Base-by-base conservation (phyloP, 805 yeast species). In the Torulaspora microellipsoides region DNA sequence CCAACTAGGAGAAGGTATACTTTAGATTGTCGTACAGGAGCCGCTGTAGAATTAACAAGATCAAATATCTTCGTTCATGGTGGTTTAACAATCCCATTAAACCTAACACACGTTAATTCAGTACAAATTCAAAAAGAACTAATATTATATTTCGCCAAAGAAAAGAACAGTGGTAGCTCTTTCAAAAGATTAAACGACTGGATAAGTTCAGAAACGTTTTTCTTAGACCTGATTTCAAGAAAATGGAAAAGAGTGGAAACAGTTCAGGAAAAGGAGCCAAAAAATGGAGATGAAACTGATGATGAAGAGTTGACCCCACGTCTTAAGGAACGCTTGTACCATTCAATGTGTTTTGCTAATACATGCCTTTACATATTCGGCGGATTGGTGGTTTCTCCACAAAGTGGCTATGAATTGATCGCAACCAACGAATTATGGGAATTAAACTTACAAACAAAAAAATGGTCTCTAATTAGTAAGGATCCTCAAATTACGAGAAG, bases 341-440 rank as follows among this genome's bases (percentile, higher is more conserved):
- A 82, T 52, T 73, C 85, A 3, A 62, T 83, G 43, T 64, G 75
- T 13, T 74, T 73, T 34, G 62, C 70, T 42, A 75, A 73, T 29
- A 72, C 76, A 36, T 69, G 72, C 34, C 46, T 83, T 2, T 84
- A 75, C 57, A 53, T 83, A 2, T 78, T 74, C 56, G 93, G 95
- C 25, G 95, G 95, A 0, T 58, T 85, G 25, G 60, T 67, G 0
- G 64, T 76, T 8, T 66, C 69, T 34, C 62, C 65, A 25, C 60
- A 62, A 29, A 58, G 60, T 33, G 60, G 55, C 5, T 61, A 67
- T 38, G 69, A 68, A 37, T 49, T 74, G 12, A 56, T 60, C 10
- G 77, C 85, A 0, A 59, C 73, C 5, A 81, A 81, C 53, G 93
- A 85, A 52, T 61, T 83, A 20, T 85, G 93, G 91, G 73, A 74